A percentile compares a stretch with the other conserved stretches of the same genome.
These are phyloP conservation scores for Oryza punctata DNA, from an alignment of 176 grass and related monocot species.

Conservation along the genomic window DNA sequence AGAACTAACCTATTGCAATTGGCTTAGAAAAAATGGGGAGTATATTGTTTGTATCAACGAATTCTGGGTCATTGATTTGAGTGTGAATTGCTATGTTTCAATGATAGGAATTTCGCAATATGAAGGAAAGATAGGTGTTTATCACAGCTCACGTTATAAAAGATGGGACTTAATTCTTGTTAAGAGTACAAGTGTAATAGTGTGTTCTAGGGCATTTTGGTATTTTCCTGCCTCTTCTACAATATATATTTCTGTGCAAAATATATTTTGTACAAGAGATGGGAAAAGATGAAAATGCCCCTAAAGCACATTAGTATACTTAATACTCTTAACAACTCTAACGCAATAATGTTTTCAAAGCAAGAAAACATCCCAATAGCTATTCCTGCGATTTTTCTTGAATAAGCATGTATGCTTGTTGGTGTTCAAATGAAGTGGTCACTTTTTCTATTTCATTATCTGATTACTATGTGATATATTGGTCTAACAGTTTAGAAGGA, in stretches of 20 bases:
- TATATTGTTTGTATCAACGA: background rate
- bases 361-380: background rate
- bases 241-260: too few species aligned
- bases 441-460: background rate
- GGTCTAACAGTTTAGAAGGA: background rate
- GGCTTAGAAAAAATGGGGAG: background rate
- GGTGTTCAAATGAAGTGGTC: background rate
- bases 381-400: background rate
- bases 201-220: too few species aligned
- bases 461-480: constrained; percentile 7
- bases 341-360: background rate
- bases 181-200: too few species aligned
- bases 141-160: background rate
- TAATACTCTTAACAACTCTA: background rate
- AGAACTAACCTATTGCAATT: background rate
- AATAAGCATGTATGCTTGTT: background rate
- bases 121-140: background rate
- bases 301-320: too few species aligned
- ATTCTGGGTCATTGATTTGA: background rate
- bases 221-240: too few species aligned
- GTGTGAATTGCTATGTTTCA: background rate
- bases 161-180: background rate
- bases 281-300: too few species aligned
- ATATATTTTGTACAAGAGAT: too few species aligned
- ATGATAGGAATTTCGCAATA: background rate